Base-by-base conservation (phyloP, 2,329 filamentous ascomycete genomes). In the Ophiocordyceps polyrhachis-furcata region DNA sequence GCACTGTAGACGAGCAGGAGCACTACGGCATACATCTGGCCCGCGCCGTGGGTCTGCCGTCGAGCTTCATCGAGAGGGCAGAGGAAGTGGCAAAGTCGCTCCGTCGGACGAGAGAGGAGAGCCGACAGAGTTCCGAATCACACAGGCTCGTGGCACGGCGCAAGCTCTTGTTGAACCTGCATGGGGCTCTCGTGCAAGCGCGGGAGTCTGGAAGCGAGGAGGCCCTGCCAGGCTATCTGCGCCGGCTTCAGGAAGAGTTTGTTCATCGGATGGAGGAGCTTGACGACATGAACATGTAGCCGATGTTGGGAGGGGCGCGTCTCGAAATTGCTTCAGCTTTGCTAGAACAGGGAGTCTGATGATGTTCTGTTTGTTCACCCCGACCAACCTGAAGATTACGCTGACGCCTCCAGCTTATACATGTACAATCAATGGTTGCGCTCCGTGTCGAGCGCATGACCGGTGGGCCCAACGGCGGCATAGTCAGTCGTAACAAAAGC, bases 21-120 rank as follows among this genome's bases (percentile, higher is more conserved):
- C 78, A 86, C 51, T 98, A 98, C 54, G 91, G 91, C 0, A 71
- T 95, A n/a, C 71, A 79, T 1, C 70, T 95, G 4, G 87, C 89
- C 0, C 75, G 76, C 29, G 73, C 86, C 0, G 69, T 91, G 21
- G 79, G 82, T 0, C 70, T 94, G 7, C 86, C 89, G 0, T 58
- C 69, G 0, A 62, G 63, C 1, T 74, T 94, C 3, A 64, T 93
- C 2, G 64, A 79, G 7, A 68, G 73, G 29, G 89, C 88, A 0
- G 76, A 81, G 48, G 55, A 64, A 0, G 76, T 91, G 5, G 77
- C 83, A 0, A 65, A 68, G 3, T 70, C 71, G 20, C 62, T 95
- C 7, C 69, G 77, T 38, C 62, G 65, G 11, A 71, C 72, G 20
- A 67, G 70, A 19, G 71, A 77, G 46, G 68, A 67, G 23, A 77